These are phyloP conservation scores for Cryptococcus sp. DNA, from an alignment of 1,284 basidiomycete species.

Conservation along the genomic window DNA sequence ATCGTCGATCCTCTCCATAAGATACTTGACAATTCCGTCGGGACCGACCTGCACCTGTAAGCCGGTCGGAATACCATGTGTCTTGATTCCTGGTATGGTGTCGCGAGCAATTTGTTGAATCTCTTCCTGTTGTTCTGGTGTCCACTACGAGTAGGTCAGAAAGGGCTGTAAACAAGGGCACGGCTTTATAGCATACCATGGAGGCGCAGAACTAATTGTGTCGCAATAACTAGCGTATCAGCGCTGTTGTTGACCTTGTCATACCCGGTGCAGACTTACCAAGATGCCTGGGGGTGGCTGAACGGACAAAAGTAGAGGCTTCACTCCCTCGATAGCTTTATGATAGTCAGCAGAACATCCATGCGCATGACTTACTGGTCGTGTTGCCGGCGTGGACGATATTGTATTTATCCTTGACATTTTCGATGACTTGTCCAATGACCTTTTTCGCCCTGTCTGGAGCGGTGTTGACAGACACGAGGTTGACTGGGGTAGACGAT, in stretches of 20 bases:
- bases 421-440: constrained; percentile 46
- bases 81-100: constrained; percentile 50
- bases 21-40: constrained; percentile 44
- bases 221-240: background rate
- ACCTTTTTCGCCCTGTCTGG: constrained; percentile 48
- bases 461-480: constrained; percentile 50
- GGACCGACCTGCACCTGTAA: constrained; percentile 48
- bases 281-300: constrained; percentile 46
- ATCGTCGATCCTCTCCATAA: constrained; percentile 46
- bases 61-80: constrained; percentile 48
- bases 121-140: constrained; percentile 49
- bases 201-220: constrained; percentile 41
- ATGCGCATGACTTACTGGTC: constrained; percentile 26
- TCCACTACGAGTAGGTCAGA: constrained; percentile 39
- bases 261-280: constrained; percentile 16
- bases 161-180: background rate
- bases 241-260: background rate
- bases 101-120: constrained; percentile 47
- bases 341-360: background rate
- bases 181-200: constrained; percentile 28
- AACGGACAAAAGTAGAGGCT: constrained; percentile 36
- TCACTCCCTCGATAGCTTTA: constrained; percentile 45
- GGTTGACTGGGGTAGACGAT: constrained; percentile 32
- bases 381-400: constrained; percentile 51
- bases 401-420: constrained; percentile 46